Conservation (phyloP, 805 yeast species). For the Nakazawaea ambrosiae region DNA sequence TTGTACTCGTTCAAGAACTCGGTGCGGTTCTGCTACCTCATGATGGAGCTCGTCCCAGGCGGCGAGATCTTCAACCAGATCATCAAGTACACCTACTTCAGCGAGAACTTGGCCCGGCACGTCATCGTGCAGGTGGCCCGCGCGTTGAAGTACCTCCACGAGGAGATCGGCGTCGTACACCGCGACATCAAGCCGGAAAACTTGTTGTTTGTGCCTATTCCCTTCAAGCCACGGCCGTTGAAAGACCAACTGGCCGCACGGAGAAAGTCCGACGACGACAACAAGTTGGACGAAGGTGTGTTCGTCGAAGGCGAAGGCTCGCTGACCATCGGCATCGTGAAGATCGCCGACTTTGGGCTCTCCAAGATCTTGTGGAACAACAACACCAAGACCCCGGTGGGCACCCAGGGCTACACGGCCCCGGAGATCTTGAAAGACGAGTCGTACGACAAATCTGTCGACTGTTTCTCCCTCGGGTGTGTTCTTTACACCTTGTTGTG, state of each 20-base stretch:
- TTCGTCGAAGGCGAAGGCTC: constrained; percentile 48
- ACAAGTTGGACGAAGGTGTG: constrained; percentile 56
- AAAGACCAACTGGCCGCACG: constrained; percentile 34
- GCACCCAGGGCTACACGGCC: constrained; percentile 71
- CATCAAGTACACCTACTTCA: constrained; percentile 58
- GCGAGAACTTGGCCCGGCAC: constrained; percentile 59
- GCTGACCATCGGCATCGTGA: constrained; percentile 57
- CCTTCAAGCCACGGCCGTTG: constrained; percentile 36
- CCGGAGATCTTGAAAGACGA: constrained; percentile 62
- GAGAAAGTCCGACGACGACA: constrained; percentile 50
- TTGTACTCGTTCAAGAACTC: constrained; percentile 64
- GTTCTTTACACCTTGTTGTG: constrained; percentile 61
- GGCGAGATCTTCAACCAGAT: constrained; percentile 72
- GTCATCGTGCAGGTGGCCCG: constrained; percentile 55
- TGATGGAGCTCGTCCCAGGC: constrained; percentile 69
- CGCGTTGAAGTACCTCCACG: constrained; percentile 65
- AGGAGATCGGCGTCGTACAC: constrained; percentile 71
- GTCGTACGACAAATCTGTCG: constrained; percentile 59
- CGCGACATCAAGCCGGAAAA: constrained; percentile 83
- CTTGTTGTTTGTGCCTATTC: constrained; percentile 57
- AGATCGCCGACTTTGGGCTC: constrained; percentile 65
- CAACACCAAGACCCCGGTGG: constrained; percentile 64
- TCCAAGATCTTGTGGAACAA: constrained; percentile 49
- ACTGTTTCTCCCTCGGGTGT: constrained; percentile 71
- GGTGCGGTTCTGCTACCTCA: constrained; percentile 52